These are phyloP conservation scores for Yarrowia osloensis DNA, from an alignment of 805 yeast genomes.

Conservation along the genomic window DNA sequence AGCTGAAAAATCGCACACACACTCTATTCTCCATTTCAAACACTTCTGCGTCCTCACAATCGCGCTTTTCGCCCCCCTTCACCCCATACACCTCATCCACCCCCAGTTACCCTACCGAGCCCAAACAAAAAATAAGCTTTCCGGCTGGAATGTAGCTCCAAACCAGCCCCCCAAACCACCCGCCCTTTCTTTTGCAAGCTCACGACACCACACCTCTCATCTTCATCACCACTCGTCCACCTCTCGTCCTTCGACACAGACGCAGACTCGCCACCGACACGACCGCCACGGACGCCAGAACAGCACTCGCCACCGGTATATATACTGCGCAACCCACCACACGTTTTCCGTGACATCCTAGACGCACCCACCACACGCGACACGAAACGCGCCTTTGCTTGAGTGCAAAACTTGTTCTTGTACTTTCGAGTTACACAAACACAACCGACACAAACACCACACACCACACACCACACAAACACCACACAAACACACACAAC, in stretches of 20 bases:
- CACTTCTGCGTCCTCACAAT: not conserved
- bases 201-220: not conserved
- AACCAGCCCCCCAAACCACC: conserved; percentile 14
- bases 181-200: not conserved
- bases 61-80: too few relatives aligned
- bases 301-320: not conserved
- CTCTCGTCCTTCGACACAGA: not conserved
- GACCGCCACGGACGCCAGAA: too few relatives aligned
- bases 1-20: too few relatives aligned
- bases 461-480: not conserved
- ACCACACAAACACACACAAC: not conserved
- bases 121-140: not conserved
- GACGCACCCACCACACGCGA: conserved; percentile 15
- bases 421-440: too few relatives aligned
- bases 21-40: not conserved
- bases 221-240: not conserved
- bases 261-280: not conserved
- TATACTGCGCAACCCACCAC: not conserved
- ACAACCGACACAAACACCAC: too few relatives aligned
- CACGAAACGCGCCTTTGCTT: conserved; percentile 4
- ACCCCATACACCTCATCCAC: too few relatives aligned
- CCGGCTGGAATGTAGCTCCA: not conserved
- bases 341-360: not conserved
- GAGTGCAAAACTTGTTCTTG: too few relatives aligned
- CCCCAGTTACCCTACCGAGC: not conserved